Conservation (phyloP, 306 rosid genomes). For the Oemleria cerasiformis region DNA sequence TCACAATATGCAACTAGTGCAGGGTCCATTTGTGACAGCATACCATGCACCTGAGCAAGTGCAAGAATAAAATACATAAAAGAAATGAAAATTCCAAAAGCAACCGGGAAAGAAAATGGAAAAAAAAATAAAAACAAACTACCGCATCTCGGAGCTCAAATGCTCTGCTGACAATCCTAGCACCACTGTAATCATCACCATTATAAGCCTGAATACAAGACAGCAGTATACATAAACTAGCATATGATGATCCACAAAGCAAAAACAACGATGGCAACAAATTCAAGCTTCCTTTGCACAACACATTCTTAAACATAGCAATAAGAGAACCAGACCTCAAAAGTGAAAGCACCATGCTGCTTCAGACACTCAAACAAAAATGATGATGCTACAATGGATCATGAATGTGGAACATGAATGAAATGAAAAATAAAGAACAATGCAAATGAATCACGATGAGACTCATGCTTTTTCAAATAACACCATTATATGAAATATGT, state of each 20-base stretch:
- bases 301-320: background rate
- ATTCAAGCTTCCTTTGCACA: background rate
- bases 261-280: background rate
- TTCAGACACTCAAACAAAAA: too few species aligned
- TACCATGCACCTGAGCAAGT: slow-evolving; percentile 70
- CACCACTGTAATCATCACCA: slow-evolving; percentile 85
- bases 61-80: background rate
- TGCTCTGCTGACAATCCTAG: slow-evolving; percentile 95
- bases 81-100: slow-evolving; percentile 2
- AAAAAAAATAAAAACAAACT: slow-evolving; percentile 27
- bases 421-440: too few species aligned
- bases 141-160: slow-evolving; percentile 91
- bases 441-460: background rate
- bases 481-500: background rate
- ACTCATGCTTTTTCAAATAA: background rate
- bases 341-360: background rate
- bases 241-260: slow-evolving; percentile 5
- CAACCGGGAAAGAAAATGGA: slow-evolving; percentile 17
- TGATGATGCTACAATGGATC: too few species aligned
- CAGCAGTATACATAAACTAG: slow-evolving; percentile 27
- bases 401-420: too few species aligned
- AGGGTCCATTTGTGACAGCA: slow-evolving; percentile 98
- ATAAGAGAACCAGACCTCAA: background rate
- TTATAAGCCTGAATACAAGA: slow-evolving; percentile 67
- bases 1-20: slow-evolving; percentile 82